Evolutionary conservation across 805 yeast species (phyloP).

Genomic region (Candida parachauliodes): DNA sequence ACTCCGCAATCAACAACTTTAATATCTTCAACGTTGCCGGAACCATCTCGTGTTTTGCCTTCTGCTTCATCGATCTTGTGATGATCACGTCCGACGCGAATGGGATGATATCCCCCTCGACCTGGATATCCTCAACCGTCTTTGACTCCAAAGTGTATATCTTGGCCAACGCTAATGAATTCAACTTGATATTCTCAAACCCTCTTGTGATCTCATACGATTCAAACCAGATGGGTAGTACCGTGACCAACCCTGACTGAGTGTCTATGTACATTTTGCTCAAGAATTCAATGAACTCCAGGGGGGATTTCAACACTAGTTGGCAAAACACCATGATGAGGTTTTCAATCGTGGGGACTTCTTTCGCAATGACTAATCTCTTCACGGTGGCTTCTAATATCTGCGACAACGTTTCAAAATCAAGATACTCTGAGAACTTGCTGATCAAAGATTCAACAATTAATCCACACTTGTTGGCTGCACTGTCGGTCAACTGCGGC

Average conservation of each 20-base stretch:
- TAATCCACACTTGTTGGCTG: constrained; percentile 74
- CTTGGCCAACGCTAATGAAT: constrained; percentile 67
- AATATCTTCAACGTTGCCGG: constrained; percentile 71
- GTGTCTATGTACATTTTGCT: constrained; percentile 18
- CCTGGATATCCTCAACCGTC: constrained; percentile 48
- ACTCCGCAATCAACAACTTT: constrained; percentile 65
- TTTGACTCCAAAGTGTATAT: constrained; percentile 58
- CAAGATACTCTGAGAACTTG: constrained; percentile 41
- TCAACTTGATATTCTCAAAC: constrained; percentile 61
- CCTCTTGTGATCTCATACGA: constrained; percentile 82
- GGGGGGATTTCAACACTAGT: constrained; percentile 59
- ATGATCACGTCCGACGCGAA: constrained; percentile 62
- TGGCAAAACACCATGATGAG: constrained; percentile 73
- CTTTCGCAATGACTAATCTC: constrained; percentile 63
- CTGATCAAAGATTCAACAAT: constrained; percentile 59
- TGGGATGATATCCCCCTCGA: constrained; percentile 75
- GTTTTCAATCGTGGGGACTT: constrained; percentile 72
- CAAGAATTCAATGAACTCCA: constrained; percentile 61
- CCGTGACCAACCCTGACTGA: constrained; percentile 46
- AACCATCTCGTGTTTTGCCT: constrained; percentile 59
- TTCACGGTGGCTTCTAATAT: constrained; percentile 72
- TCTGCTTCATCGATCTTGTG: constrained; percentile 83
- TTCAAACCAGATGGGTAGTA: constrained; percentile 78
- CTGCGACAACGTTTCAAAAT: constrained; percentile 42
- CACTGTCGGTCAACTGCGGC: constrained; percentile 71